Percentiles rank a stretch among this genome's conserved stretches.
Evolutionary conservation across 768 basidiomycete genomes (phyloP).

Genomic region (Pleurotus tuoliensis): DNA sequence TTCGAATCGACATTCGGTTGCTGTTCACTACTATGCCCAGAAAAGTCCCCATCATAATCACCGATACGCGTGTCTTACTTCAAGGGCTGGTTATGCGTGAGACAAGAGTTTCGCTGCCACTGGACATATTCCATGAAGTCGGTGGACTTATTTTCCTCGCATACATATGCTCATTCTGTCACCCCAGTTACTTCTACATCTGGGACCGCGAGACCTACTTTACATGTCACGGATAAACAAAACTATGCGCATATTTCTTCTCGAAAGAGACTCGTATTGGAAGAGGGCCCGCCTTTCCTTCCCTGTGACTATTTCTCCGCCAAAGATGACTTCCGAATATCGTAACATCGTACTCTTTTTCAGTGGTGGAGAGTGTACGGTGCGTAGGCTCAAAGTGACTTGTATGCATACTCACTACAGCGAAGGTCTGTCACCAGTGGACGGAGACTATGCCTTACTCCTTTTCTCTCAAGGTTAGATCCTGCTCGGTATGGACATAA

Average conservation of each 20-base stretch:
- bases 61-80: background rate
- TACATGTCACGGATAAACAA: background rate
- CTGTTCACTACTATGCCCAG: background rate
- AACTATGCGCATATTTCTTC: background rate
- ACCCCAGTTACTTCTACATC: background rate
- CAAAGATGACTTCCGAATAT: background rate
- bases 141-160: background rate
- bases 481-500: background rate
- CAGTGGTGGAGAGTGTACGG: background rate
- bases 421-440: background rate
- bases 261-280: background rate
- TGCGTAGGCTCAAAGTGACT: background rate
- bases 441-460: background rate
- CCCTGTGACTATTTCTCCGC: background rate
- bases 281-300: constrained; percentile 1
- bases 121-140: constrained; percentile 1
- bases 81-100: background rate
- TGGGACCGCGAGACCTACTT: constrained; percentile 1
- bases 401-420: background rate
- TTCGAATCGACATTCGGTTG: too few species aligned
- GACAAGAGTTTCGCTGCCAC: background rate
- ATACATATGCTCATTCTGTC: background rate
- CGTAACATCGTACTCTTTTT: background rate
- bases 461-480: background rate
- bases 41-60: background rate